Base-by-base conservation (phyloP, 176 grass and related monocot genomes). In the Cenchrus fungigraminus region DNA sequence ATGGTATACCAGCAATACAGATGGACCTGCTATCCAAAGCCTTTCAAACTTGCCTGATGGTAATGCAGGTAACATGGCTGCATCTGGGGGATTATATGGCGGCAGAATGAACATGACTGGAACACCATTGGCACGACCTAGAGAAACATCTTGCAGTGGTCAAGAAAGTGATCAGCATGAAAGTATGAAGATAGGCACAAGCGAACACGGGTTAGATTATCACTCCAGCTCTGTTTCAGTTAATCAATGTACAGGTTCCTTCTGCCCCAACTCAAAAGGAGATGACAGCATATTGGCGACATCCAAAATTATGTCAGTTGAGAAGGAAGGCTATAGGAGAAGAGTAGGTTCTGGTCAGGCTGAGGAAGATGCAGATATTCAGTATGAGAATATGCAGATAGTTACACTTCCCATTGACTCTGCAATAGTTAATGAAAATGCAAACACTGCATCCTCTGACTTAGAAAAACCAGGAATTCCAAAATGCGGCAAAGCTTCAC, bases 131-230 rank as follows among this genome's bases (percentile, higher is more conserved):
- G 15, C 56, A 77, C 13, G 34, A 59, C 73, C 63, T 77, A 61
- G 72, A 82, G 64, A 82, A 77, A 82, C 79, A 70, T 62, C 63
- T 82, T 51, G 64, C 69, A 60, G 2, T 76, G 43, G 44, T 25
- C 79, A 82, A 69, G 79, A 44, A 76, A 37, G 34, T 32, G 16
- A 65, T 37, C 72, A 19, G 8, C 50, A 55, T 75, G 51, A 55
- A 37, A 55, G 51, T 37, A 37, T 5, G 51, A 29, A 37, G 8
- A 34, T 19, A 37, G 28, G 50, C 65, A 15, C 59, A 65, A 17
- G 59, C 31, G 44, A 31, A 11, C 34, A 16, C 13, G 60, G 15
- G 76, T 15, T 50, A 13, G 45, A 25, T 72, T 50, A 50, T 50
- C 45, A 9, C 42, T 46, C 42, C 9, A 46, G 69, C 25, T 74